Evolutionary conservation across 1,139 yeast species (phyloP), one percentile per base, ranked within the genome.

Genomic region (Suhomyces panamericanus): DNA sequence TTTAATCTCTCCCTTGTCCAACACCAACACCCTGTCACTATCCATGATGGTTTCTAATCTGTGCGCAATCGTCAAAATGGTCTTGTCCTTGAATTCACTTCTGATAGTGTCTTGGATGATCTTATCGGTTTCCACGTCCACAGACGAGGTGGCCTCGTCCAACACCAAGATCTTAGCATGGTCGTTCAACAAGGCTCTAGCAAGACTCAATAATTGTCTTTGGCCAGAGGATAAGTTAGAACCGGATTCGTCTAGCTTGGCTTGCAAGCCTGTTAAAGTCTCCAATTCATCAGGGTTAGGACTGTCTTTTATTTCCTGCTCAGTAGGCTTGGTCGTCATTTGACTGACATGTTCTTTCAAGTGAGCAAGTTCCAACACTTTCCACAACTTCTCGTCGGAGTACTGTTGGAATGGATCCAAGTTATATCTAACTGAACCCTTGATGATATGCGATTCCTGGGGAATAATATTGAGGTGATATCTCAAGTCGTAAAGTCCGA

Each of bases 191-290:
- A 69, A 59, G 0, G 73, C 70, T 50, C 75, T 56, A 1, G 73
- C 73, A 32, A 69, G 60, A 51, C 71, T 66, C 58, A 69, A 53
- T 37, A 69, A 60, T 55, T 69, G 75, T 46, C 63, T 59, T 49
- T 69, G 74, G 3, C 74, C 74, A 16, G 64, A 59, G 2, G 74
- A 69, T 45, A 69, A 62, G 49, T 69, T 69, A 3, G 66, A 51
- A 6, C 75, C 74, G 22, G 67, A 66, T 52, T 68, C 73, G 30
- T 53, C 56, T 6, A 65, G 49, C 35, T 39, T 49, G 4, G 67
- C 66, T 30, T 50, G 49, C 20, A 63, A 55, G 3, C 69, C 67
- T 10, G 43, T 46, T 32, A 29, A 30, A 12, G 35, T 34, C 27
- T 42, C 43, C 7, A 42, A 41, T 14, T 47, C 55, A 11, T 52